Evolutionary conservation across 306 rosid genomes (phyloP).

Genomic region (Vigna mungo): DNA sequence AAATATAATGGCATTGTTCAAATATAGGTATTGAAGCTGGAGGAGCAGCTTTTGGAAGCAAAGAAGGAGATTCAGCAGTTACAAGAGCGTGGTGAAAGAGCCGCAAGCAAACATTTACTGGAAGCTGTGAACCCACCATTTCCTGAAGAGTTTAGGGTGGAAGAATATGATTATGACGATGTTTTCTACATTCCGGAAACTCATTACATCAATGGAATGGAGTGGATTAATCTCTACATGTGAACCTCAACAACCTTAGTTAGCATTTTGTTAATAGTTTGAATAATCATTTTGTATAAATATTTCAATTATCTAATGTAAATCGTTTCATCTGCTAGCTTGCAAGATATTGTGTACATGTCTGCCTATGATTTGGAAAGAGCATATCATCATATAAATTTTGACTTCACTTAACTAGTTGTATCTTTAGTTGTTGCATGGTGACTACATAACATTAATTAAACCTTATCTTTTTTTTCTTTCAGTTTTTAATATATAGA

Average conservation of each 20-base stretch:
- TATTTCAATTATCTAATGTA: conserved; percentile 45
- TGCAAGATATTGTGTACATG: not conserved
- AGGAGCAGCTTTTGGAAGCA: conserved; percentile 55
- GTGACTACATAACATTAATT: too few species aligned
- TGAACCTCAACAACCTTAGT: conserved; percentile 24
- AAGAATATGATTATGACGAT: conserved; percentile 48
- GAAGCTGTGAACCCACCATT: conserved; percentile 53
- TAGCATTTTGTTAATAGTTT: conserved; percentile 54
- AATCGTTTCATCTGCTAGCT: not conserved
- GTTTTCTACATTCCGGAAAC: conserved; percentile 48
- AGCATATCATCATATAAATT: too few species aligned
- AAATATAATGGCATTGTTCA: not conserved
- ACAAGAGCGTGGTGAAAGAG: conserved; percentile 41
- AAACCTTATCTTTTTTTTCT: too few species aligned
- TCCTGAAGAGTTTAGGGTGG: conserved; percentile 60
- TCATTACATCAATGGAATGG: conserved; percentile 51
- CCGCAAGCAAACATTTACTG: conserved; percentile 42
- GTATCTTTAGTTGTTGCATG: too few species aligned
- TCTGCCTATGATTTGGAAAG: too few species aligned
- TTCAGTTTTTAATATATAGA: too few species aligned
- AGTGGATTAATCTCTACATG: conserved; percentile 58
- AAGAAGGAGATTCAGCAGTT: conserved; percentile 63
- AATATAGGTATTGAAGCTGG: conserved; percentile 57
- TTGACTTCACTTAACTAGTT: too few species aligned
- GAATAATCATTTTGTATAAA: too few species aligned